phyloP scores from a whole-genome alignment of 1,284 basidiomycete genomes.

The Earliella scabrosa region DNA sequence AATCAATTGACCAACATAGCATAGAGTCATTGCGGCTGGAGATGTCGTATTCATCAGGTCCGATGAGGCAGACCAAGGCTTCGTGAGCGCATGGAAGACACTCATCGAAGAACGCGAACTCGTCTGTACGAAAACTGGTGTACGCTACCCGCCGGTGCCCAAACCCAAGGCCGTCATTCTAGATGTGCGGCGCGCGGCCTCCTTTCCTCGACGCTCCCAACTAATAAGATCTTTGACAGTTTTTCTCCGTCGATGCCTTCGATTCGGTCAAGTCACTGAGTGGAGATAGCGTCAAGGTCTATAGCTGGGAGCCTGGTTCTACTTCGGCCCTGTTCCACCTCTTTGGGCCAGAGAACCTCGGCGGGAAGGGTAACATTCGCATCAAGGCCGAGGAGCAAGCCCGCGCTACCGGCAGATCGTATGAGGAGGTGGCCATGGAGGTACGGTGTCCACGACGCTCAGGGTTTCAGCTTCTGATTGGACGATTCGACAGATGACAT shows the following conservation, averaged over 20 bases:
- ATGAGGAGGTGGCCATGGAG: slow-evolving; percentile 19
- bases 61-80: neutral
- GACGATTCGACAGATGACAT: neutral
- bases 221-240: slow-evolving; percentile 4
- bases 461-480: neutral
- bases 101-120: slow-evolving; percentile 3
- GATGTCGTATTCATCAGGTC: neutral
- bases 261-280: neutral
- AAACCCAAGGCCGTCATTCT: slow-evolving; percentile 11
- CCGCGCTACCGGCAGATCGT: slow-evolving; percentile 3
- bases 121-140: slow-evolving; percentile 5
- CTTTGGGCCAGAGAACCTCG: slow-evolving; percentile 17
- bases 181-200: slow-evolving; percentile 3
- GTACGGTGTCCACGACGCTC: neutral
- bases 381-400: slow-evolving; percentile 18
- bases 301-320: slow-evolving; percentile 17
- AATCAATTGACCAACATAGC: neutral
- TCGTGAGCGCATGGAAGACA: neutral
- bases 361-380: slow-evolving; percentile 23
- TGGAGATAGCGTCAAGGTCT: slow-evolving; percentile 17
- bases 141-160: neutral
- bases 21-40: slow-evolving; percentile 13
- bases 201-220: no score
- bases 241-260: slow-evolving; percentile 14
- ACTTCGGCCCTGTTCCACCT: slow-evolving; percentile 10